A percentile compares a stretch with the other conserved stretches of the same genome.
Conservation (phyloP, 2,329 filamentous ascomycete genomes). For the Trichoderma guizhouense region DNA sequence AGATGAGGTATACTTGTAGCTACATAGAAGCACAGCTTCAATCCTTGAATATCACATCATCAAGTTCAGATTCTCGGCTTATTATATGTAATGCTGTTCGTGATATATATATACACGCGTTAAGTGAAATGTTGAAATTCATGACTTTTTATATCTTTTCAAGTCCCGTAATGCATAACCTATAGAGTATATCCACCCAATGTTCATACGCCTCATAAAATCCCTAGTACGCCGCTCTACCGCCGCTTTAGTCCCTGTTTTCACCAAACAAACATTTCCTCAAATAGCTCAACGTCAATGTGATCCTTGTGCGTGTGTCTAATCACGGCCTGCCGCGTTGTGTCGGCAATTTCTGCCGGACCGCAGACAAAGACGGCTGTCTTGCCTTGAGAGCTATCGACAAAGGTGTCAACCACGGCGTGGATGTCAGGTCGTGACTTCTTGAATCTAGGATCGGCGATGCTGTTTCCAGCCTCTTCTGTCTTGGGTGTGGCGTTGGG, state of each 20-base stretch:
- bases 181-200: not conserved
- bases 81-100: not conserved
- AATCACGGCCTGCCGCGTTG: constrained; percentile 31
- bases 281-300: constrained; percentile 17
- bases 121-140: not conserved
- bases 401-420: constrained; percentile 29
- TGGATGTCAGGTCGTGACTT: constrained; percentile 28
- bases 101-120: not conserved
- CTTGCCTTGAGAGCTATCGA: constrained; percentile 19
- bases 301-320: constrained; percentile 7
- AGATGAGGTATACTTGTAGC: not conserved
- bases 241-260: not conserved
- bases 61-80: not conserved
- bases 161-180: not conserved
- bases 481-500: not conserved
- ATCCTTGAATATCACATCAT: not conserved
- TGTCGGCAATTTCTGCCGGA: constrained; percentile 36
- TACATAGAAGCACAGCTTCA: not conserved
- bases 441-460: constrained; percentile 14
- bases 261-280: constrained; percentile 20
- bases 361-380: constrained; percentile 38
- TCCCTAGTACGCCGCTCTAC: not conserved
- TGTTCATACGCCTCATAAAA: not conserved
- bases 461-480: constrained; percentile 1
- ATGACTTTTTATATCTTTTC: not conserved